These are phyloP conservation scores for Globisporangium splendens DNA, from an alignment of 352 stramenopile species.

Conservation along the genomic window DNA sequence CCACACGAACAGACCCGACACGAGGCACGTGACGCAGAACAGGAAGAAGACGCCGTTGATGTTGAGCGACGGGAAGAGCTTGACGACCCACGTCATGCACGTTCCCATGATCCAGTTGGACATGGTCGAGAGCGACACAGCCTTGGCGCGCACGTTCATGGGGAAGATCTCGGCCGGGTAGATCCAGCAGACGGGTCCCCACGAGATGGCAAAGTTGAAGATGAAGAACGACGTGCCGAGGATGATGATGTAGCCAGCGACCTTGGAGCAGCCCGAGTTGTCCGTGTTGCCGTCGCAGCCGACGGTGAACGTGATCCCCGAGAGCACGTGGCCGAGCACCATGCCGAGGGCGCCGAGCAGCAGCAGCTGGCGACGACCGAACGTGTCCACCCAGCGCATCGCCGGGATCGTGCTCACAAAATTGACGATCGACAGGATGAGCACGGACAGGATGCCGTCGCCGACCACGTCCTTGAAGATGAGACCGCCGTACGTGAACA, in stretches of 20 bases:
- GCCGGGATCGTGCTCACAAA: slow-evolving; percentile 35
- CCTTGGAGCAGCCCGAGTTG: background rate
- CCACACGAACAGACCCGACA: too few species aligned
- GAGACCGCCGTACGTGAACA: slow-evolving; percentile 26
- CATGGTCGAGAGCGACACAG: too few species aligned
- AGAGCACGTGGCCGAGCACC: slow-evolving; percentile 26
- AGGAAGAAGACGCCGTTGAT: slow-evolving; percentile 1
- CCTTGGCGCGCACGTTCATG: too few species aligned
- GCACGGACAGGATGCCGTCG: too few species aligned
- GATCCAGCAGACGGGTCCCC: slow-evolving; percentile 37
- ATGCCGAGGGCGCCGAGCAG: slow-evolving; percentile 35
- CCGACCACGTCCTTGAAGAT: slow-evolving; percentile 3
- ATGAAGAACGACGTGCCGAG: slow-evolving; percentile 23
- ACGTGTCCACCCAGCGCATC: slow-evolving; percentile 38
- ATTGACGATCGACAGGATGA: slow-evolving; percentile 15
- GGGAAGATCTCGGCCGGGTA: too few species aligned
- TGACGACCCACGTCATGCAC: too few species aligned
- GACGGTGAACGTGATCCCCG: slow-evolving; percentile 9
- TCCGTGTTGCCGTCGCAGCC: too few species aligned
- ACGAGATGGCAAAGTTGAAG: slow-evolving; percentile 36
- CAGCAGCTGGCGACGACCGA: slow-evolving; percentile 30
- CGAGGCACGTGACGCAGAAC: slow-evolving; percentile 8
- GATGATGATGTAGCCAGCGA: slow-evolving; percentile 27
- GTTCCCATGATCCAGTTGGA: too few species aligned
- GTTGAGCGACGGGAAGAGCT: too few species aligned